phyloP scores from a whole-genome alignment of 1,284 basidiomycete genomes.

The Cryptococcus sp. region DNA sequence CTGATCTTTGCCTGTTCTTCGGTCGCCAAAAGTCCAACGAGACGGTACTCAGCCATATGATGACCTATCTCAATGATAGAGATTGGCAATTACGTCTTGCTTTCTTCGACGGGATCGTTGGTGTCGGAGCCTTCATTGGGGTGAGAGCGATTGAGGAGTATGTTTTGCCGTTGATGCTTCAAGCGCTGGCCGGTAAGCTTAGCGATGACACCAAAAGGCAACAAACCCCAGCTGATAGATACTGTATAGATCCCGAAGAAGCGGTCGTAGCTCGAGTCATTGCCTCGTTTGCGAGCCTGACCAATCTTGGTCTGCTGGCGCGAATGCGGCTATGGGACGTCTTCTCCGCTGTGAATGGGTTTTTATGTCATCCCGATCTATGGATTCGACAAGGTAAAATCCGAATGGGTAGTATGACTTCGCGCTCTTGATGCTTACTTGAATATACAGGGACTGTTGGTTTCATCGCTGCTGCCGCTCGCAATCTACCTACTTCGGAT shows the following conservation, averaged over 20 bases:
- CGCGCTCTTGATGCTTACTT: not conserved
- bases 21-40: constrained; percentile 92
- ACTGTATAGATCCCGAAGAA: constrained; percentile 80
- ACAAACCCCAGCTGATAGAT: not conserved
- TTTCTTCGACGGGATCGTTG: constrained; percentile 94
- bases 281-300: constrained; percentile 76
- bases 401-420: not conserved
- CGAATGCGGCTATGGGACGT: constrained; percentile 94
- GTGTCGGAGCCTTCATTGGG: constrained; percentile 89
- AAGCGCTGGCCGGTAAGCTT: constrained; percentile 77
- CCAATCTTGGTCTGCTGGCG: constrained; percentile 81
- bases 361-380: constrained; percentile 92
- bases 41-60: constrained; percentile 93
- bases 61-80: constrained; percentile 94
- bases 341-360: constrained; percentile 79
- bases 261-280: constrained; percentile 87
- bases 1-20: constrained; percentile 87
- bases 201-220: not conserved
- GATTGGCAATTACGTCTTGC: constrained; percentile 89
- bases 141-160: constrained; percentile 71
- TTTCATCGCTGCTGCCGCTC: constrained; percentile 80
- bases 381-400: constrained; percentile 87
- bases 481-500: constrained; percentile 76
- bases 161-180: constrained; percentile 90
- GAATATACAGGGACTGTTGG: constrained; percentile 68